Percentiles rank a stretch among this genome's conserved stretches.
Evolutionary conservation across 2,329 filamentous ascomycete genomes (phyloP).

Genomic region (Dactylellina sp.): DNA sequence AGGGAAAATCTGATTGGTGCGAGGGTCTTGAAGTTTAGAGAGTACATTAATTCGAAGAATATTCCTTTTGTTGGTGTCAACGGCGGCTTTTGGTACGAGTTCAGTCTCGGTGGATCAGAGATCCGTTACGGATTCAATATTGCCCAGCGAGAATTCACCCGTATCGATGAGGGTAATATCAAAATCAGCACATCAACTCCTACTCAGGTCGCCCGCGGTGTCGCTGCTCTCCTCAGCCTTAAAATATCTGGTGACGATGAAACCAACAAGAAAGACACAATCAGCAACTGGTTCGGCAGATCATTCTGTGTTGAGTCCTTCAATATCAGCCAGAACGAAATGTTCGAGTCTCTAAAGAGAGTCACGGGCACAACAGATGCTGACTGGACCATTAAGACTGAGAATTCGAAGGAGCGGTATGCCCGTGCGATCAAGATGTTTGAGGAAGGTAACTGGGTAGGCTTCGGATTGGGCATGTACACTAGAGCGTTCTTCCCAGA

Average conservation of each 20-base stretch:
- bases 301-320: conserved; percentile 70
- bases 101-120: conserved; percentile 64
- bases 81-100: conserved; percentile 70
- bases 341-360: conserved; percentile 72
- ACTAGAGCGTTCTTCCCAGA: conserved; percentile 69
- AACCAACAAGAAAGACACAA: conserved; percentile 62
- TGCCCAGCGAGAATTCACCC: conserved; percentile 61
- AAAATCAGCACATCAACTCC: conserved; percentile 72
- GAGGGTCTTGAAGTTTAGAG: conserved; percentile 58
- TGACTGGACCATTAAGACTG: conserved; percentile 72
- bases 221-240: conserved; percentile 68
- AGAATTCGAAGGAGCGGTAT: conserved; percentile 67
- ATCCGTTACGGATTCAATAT: conserved; percentile 68
- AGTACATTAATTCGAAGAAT: conserved; percentile 63
- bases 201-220: conserved; percentile 69
- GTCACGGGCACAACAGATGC: conserved; percentile 70
- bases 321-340: conserved; percentile 72
- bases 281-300: conserved; percentile 68
- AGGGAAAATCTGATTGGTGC: conserved; percentile 64
- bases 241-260: conserved; percentile 61
- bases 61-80: conserved; percentile 66
- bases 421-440: conserved; percentile 64
- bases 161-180: conserved; percentile 70
- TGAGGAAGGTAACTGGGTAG: conserved; percentile 64
- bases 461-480: conserved; percentile 69